Percentiles rank a stretch among this genome's conserved stretches.
Conservation (phyloP, 2,329 filamentous ascomycete genomes). For the Nemania sp. region DNA sequence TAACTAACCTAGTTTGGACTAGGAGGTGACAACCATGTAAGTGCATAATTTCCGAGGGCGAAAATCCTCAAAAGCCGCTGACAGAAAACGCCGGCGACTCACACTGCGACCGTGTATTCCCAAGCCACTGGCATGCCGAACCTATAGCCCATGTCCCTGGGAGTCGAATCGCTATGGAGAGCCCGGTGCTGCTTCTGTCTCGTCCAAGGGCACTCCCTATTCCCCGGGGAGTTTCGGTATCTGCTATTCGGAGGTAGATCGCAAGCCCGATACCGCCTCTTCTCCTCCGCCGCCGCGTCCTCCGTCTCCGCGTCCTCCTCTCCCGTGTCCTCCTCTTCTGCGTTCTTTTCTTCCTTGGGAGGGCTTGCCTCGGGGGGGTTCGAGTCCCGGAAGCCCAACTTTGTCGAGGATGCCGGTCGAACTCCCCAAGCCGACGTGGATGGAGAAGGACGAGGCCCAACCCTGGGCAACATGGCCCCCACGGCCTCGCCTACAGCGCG, state of each 20-base stretch:
- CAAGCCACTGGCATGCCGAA: constrained; percentile 33
- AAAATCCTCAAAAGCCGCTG: too few species aligned
- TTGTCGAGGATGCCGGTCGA: neutral
- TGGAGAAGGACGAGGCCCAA: too few species aligned
- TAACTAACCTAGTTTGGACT: too few species aligned
- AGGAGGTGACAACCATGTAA: too few species aligned
- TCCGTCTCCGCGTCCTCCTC: neutral
- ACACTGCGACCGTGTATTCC: neutral
- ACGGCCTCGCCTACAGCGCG: neutral
- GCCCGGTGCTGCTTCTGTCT: constrained; percentile 32
- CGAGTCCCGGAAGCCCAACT: too few species aligned
- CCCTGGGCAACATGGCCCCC: too few species aligned
- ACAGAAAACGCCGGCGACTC: neutral
- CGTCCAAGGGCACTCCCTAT: constrained; percentile 36
- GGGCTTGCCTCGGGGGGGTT: too few species aligned
- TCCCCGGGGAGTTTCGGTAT: constrained; percentile 34
- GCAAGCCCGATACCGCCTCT: constrained; percentile 28
- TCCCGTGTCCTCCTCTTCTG: too few species aligned
- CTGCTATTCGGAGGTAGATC: constrained; percentile 13
- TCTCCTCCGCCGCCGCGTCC: constrained; percentile 6
- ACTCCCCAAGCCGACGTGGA: neutral
- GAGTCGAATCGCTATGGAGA: constrained; percentile 39
- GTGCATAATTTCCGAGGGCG: too few species aligned
- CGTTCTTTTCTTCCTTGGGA: too few species aligned
- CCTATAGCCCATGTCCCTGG: constrained; percentile 43